Evolutionary conservation across 2,329 filamentous ascomycete species (phyloP), one percentile per base, ranked within the genome.

Genomic region (Basipetospora sp.): DNA sequence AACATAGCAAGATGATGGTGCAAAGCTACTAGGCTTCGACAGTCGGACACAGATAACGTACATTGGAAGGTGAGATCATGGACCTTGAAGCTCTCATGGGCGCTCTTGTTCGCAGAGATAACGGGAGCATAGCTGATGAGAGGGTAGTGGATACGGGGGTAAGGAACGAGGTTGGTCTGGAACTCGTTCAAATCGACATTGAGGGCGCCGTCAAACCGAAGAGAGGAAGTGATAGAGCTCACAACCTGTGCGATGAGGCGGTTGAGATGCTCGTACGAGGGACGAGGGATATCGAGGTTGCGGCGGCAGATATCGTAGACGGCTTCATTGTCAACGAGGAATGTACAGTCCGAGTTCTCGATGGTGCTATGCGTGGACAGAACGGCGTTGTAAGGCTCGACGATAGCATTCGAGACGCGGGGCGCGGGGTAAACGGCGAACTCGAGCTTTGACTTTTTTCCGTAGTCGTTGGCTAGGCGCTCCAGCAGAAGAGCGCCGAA

Each of bases 61-160:
- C 77, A 80, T 58, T 80, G 76, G 63, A 80, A 75, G 53, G 77
- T 81, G 45, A 81, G 62, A 47, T 90, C 84, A 44, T 75, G 71
- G 39, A 86, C 78, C 68, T 84, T 85, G 74, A 87, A 87, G 66
- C 80, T 84, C 67, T 90, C 83, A 54, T 90, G 83, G 34, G 77
- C 73, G 59, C 80, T 84, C 71, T 82, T 83, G 64, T 71, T 67
- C 42, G 75, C 74, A 16, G 76, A 80, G 45, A 81, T 67, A 48
- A 82, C 77, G 22, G 77, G 77, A 9, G 77, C 75, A 53, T 81
- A 81, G 63, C 72, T 77, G 62, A 81, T 79, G 33, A 81, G 61
- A 37, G 77, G 77, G 59, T 80, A 82, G 65, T 81, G 77, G 47
- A 82, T 81, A 56, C 77, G 75, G 26, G 77, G 77, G 58, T 78